Evolutionary conservation across 371 early-diverging fungal genomes (phyloP), one percentile per base, ranked within the genome.

Genomic region (Mucor ambiguus): DNA sequence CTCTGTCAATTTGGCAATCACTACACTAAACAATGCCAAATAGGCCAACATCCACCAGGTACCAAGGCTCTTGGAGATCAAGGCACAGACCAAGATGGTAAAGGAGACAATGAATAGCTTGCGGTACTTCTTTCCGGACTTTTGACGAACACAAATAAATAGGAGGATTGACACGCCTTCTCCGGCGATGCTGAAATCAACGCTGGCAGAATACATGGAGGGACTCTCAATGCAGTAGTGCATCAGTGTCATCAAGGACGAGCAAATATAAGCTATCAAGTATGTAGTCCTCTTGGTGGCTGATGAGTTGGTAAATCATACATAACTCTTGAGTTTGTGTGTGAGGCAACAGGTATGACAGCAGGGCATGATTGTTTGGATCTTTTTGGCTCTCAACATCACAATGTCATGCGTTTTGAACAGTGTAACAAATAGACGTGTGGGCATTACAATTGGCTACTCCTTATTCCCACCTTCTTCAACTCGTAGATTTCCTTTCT

Each of bases 171-270:
- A 37, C 9, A 55, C 55, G 16, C 63, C 63, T 62, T 62, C 63
- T 8, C 63, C 63, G 4, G 63, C 55, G 11, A 62, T 62, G 54
- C 55, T 54, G 49, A 52, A 54, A 41, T 62, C 41, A 41, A 54
- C 63, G 11, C 37, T 37, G 7, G 22, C 11, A 3, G 55, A 18
- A 9, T 54, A 62, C 33, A 38, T 38, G 9, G 63, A 37, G 22
- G 55, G 63, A 18, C 63, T 52, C 29, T 62, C 63, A 2, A 62
- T 62, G 28, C 63, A 55, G 38, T 55, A 62, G 28, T 62, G 63
- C 63, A 62, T 62, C 8, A 62, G 29, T 38, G 63, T 41, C 63
- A 62, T 62, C 32, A 61, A 49, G 18, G 61, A 52, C 8, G 61
- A 61, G 26, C 61, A 61, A 4, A 61, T 35, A 16, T 61, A 61